Percentiles rank a stretch among this genome's conserved stretches.
Evolutionary conservation across 2,329 filamentous ascomycete genomes (phyloP).

Genomic region (Trichophyton benhamiae): DNA sequence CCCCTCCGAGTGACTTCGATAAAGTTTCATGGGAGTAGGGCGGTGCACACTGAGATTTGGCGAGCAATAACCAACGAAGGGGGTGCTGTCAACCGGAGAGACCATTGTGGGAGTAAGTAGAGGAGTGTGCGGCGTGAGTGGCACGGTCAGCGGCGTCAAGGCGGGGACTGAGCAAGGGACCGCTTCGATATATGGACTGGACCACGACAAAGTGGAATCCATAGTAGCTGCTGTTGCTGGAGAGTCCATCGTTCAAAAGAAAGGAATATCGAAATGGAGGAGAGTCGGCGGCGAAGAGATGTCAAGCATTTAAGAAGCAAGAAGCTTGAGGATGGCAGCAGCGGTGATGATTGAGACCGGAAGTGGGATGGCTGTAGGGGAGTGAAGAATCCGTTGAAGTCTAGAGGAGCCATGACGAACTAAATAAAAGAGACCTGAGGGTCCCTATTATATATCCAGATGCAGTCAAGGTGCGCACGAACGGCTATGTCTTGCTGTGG

Average conservation of each 20-base stretch:
- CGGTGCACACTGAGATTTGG: not conserved
- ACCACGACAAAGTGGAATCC: not conserved
- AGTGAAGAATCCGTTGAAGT: not conserved
- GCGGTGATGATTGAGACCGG: constrained; percentile 2
- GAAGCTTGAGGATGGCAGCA: constrained; percentile 1
- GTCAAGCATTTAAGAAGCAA: not conserved
- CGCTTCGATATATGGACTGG: not conserved
- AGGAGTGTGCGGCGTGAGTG: constrained; percentile 1
- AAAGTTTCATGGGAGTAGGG: constrained; percentile 3
- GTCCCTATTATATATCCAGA: constrained; percentile 5
- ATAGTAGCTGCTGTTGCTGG: not conserved
- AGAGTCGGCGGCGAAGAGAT: not conserved
- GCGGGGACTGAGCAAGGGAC: not conserved
- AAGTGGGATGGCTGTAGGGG: constrained; percentile 1
- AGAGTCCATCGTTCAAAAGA: constrained; percentile 2
- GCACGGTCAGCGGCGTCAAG: not conserved
- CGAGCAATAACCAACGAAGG: not conserved
- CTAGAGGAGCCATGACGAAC: constrained; percentile 2
- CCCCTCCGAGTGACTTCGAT: constrained; percentile 3
- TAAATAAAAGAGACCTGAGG: constrained; percentile 5
- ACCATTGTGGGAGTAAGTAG: not conserved
- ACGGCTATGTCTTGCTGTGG: not conserved
- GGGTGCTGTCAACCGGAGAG: not conserved
- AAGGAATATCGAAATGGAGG: not conserved
- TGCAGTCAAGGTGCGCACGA: not conserved